Evolutionary conservation across 2,329 filamentous ascomycete species (phyloP), one percentile per base, ranked within the genome.

Genomic region (Arthrobotrys entomopaga): DNA sequence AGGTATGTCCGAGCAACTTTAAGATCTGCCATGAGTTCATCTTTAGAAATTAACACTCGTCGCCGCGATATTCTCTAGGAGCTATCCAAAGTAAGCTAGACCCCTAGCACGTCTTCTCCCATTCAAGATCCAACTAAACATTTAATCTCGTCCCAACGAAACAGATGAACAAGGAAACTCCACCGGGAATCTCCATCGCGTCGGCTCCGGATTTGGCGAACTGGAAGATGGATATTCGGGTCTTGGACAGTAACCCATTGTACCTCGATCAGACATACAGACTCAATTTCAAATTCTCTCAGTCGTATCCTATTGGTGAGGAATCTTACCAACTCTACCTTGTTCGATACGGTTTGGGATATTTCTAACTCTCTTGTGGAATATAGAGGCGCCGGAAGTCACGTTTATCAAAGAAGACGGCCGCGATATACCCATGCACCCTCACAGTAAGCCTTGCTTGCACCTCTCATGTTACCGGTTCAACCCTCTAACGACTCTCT

Each of bases 221-320:
- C 83, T 99, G 95, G 96, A 85, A 89, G 58, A 89, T 98, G 83
- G 96, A 99, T 81, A 96, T 99, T 63, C 84, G 87, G 77, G 94
- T 99, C 60, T 87, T 98, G 46, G 95, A 98, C 81, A 84, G 87
- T 70, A 99, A 99, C 80, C 94, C 94, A 1, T 83, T 99, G 54
- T 99, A 99, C 82, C 83, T 87, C 59, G 86, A 88, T 80, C 86
- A 98, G 80, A 89, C 84, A 22, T 98, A 92, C 83, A 87, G 94
- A 20, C 84, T 99, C 63, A 93, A 92, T 80, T 97, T 99, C 82
- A 89, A 86, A 56, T 99, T 99, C 82, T 88, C 88, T 75, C 85
- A 86, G 34, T 88, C 87, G 78, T 99, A 99, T 80, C 95, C 95
- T 15, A 99, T 99, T 79, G 93, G 92, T 93, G 86, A 76, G 81